Evolutionary conservation across 2,329 filamentous ascomycete species (phyloP).

Genomic region (Pseudonectria buxi): DNA sequence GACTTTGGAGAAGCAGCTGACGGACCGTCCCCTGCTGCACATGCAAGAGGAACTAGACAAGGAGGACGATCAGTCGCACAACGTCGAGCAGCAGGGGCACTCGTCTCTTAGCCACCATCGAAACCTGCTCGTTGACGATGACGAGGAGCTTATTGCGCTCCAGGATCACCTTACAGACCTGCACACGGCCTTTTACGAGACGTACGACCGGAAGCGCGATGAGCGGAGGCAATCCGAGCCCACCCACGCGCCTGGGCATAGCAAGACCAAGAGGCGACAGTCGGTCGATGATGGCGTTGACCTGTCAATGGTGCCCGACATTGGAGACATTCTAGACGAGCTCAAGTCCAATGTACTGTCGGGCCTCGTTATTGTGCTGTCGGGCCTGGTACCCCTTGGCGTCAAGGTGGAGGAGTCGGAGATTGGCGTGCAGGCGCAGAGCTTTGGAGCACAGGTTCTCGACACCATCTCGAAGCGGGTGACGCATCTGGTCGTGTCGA

Average conservation of each 20-base stretch:
- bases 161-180: conserved; percentile 69
- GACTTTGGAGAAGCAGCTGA: conserved; percentile 79
- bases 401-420: conserved; percentile 75
- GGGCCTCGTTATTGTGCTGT: conserved; percentile 75
- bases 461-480: conserved; percentile 54
- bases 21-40: conserved; percentile 80
- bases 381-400: conserved; percentile 80
- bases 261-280: conserved; percentile 22
- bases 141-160: conserved; percentile 71
- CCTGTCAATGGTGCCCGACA: conserved; percentile 63
- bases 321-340: conserved; percentile 73
- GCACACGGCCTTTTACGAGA: conserved; percentile 74
- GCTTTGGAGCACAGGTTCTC: conserved; percentile 67
- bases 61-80: conserved; percentile 46
- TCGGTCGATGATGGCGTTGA: conserved; percentile 37
- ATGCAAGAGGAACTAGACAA: conserved; percentile 88
- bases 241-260: conserved; percentile 29
- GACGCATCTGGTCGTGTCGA: conserved; percentile 69
- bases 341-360: conserved; percentile 73
- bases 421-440: conserved; percentile 77
- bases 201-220: conserved; percentile 58
- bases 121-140: conserved; percentile 81
- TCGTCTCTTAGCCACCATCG: conserved; percentile 34
- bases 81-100: conserved; percentile 16
- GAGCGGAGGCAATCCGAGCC: conserved; percentile 29